Evolutionary conservation across 805 yeast species (phyloP).

Genomic region (Lipomyces orientalis): DNA sequence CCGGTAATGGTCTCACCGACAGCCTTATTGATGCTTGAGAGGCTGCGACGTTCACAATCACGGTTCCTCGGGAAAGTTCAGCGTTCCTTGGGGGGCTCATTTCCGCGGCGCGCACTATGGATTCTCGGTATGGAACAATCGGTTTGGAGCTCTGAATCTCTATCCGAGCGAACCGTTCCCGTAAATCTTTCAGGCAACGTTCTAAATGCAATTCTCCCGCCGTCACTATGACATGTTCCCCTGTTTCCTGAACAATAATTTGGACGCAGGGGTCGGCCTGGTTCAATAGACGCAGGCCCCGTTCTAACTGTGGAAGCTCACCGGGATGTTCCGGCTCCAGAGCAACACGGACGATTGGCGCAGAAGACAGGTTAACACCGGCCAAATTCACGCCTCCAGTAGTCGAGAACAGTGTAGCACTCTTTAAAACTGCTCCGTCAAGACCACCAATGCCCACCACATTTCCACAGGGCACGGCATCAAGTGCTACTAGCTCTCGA

Average conservation of each 20-base stretch:
- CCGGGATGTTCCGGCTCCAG: constrained; percentile 92
- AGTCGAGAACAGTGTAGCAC: constrained; percentile 76
- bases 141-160: constrained; percentile 89
- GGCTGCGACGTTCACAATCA: constrained; percentile 49
- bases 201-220: constrained; percentile 98
- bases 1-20: constrained; percentile 61
- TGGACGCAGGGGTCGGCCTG: constrained; percentile 96
- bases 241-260: constrained; percentile 81
- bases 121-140: constrained; percentile 91
- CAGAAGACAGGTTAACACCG: constrained; percentile 64
- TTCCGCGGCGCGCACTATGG: constrained; percentile 61
- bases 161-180: constrained; percentile 88
- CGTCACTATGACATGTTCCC: constrained; percentile 91
- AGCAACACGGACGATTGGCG: constrained; percentile 95
- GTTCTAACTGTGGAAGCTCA: constrained; percentile 73
- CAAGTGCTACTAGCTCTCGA: constrained; percentile 76
- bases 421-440: constrained; percentile 79
- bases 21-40: constrained; percentile 55
- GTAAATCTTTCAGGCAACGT: constrained; percentile 88
- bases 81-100: constrained; percentile 57
- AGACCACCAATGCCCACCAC: constrained; percentile 94
- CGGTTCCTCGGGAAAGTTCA: constrained; percentile 56
- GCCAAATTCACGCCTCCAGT: constrained; percentile 77
- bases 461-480: constrained; percentile 89
- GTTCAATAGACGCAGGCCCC: constrained; percentile 77